Base-by-base conservation (phyloP, 2,329 filamentous ascomycete genomes). In the Trichoderma brevicompactum region DNA sequence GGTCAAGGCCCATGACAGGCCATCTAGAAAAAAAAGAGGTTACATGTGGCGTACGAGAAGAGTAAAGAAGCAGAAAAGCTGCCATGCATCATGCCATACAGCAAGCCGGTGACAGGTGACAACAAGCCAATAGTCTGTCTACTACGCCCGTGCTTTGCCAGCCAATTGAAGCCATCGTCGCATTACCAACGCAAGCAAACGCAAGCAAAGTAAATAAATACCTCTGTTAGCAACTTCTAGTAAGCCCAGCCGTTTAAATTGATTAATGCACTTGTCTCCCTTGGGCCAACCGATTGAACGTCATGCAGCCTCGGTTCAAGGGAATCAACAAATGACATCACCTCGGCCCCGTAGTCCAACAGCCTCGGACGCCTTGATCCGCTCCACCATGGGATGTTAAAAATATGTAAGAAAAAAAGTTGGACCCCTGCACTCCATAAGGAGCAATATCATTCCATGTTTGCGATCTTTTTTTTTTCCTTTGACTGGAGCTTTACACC, bases 281-380 rank as follows among this genome's bases (percentile, higher is more conserved):
- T 28, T 28, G 23, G 23, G 23, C 23, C 23, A 28, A 28, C 23
- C 23, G 23, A 28, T 5, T 28, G 23, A 36, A 5, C 9, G n/a
- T 48, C 56, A 40, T n/a, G 34, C 56, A 49, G 56, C 56, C 44
- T 60, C 56, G 56, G 56, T 48, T 50, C n/a, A 60, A 60, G 36
- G 34, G 44, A 32, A 38, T 19, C 28, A 15, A 15, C 7, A 32
- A 41, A 60, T 60, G 56, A 49, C 56, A 60, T 60, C 56, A 38
- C 36, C 36, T 38, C 36, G 36, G 36, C 36, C 36, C 36, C 36
- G 36, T 38, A 9, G 9, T 38, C 10, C 36, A 38, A 38, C 36
- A 8, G 36, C 36, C 36, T 38, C 36, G 36, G 36, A 38, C 7
- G 10, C 36, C 36, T 8, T 38, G 36, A 38, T 38, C 36, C 36